Conservation (phyloP, 2,329 filamentous ascomycete genomes). For the Reticulascus tulasneorum region DNA sequence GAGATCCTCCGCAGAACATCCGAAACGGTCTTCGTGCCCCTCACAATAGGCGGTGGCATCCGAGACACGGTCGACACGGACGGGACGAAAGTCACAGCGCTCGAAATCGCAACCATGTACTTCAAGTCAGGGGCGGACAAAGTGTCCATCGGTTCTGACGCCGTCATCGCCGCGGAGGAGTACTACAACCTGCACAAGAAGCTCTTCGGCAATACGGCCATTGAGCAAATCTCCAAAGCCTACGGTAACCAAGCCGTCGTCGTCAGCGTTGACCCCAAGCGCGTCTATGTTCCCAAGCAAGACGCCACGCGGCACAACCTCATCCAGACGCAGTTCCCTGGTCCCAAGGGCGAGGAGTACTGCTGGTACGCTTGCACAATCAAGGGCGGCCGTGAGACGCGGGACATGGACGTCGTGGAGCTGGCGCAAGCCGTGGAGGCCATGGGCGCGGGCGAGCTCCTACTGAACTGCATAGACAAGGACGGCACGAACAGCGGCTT, state of each 20-base stretch:
- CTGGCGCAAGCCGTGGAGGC: slow-evolving; percentile 85
- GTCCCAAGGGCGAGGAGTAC: slow-evolving; percentile 71
- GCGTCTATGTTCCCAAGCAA: slow-evolving; percentile 75
- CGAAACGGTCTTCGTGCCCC: slow-evolving; percentile 88
- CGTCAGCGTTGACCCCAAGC: slow-evolving; percentile 88
- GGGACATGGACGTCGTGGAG: slow-evolving; percentile 88
- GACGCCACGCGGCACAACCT: slow-evolving; percentile 71
- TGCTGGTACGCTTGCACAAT: slow-evolving; percentile 99
- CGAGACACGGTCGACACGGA: slow-evolving; percentile 88
- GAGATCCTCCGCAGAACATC: slow-evolving; percentile 85
- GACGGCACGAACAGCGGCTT: slow-evolving; percentile 94
- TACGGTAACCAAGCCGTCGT: slow-evolving; percentile 98
- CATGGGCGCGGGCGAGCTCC: slow-evolving; percentile 90
- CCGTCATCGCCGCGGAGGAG: slow-evolving; percentile 86
- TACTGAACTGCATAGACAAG: slow-evolving; percentile 96
- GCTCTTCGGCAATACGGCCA: slow-evolving; percentile 78
- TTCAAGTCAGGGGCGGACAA: slow-evolving; percentile 97
- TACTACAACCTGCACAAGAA: slow-evolving; percentile 70
- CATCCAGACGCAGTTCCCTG: slow-evolving; percentile 64
- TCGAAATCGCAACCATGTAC: slow-evolving; percentile 94
- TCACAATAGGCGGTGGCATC: slow-evolving; percentile 95
- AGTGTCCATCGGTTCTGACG: slow-evolving; percentile 93
- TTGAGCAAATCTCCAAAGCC: slow-evolving; percentile 88
- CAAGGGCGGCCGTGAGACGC: slow-evolving; percentile 90
- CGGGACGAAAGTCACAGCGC: slow-evolving; percentile 78